Evolutionary conservation across 176 grass and related monocot species (phyloP).

Genomic region (Raddia guianensis): DNA sequence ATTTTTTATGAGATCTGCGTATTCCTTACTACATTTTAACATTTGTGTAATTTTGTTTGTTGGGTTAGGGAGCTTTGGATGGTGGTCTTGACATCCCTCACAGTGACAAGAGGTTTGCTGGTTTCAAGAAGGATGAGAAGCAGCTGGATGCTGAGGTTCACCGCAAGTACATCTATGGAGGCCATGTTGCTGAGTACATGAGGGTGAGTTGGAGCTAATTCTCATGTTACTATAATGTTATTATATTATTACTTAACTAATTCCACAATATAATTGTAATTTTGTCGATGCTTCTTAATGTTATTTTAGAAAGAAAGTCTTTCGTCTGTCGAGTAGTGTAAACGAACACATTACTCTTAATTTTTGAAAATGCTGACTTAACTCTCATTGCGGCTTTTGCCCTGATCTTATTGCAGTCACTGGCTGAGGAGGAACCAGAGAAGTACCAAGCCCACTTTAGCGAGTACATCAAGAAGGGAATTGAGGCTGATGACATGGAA

Average conservation of each 20-base stretch:
- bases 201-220: conserved; percentile 44
- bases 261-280: not conserved
- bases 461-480: conserved; percentile 65
- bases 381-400: not conserved
- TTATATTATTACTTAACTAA: not conserved
- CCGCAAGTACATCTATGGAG: conserved; percentile 77
- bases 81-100: conserved; percentile 88
- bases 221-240: not conserved
- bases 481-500: conserved; percentile 68
- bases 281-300: not conserved
- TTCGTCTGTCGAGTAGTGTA: not conserved
- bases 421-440: conserved; percentile 80
- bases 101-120: conserved; percentile 88
- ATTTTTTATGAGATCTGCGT: not conserved
- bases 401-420: conserved; percentile 27
- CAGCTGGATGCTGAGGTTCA: conserved; percentile 71
- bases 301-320: not conserved
- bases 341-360: not conserved
- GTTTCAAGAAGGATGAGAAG: conserved; percentile 78
- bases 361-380: not conserved
- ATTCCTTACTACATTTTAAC: not conserved
- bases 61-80: conserved; percentile 70
- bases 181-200: conserved; percentile 83
- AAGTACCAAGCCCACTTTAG: conserved; percentile 77
- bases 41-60: not conserved